Conservation (phyloP, 306 rosid genomes). For the Dalbergia cochinchinensis region DNA sequence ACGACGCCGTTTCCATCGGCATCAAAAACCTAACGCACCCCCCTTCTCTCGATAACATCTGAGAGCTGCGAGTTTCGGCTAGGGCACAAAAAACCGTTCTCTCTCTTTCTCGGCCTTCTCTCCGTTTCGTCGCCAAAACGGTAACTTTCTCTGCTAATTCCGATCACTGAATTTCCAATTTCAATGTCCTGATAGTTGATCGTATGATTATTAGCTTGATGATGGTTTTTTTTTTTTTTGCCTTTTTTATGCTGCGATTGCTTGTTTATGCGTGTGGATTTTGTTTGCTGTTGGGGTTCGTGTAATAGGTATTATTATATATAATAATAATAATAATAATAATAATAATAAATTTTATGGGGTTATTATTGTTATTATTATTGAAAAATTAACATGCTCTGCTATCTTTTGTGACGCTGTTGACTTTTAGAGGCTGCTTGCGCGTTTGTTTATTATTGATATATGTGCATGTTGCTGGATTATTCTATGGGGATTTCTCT, state of each 20-base stretch:
- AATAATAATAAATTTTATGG: no score
- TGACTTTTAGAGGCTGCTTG: neutral
- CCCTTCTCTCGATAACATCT: no score
- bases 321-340: no score
- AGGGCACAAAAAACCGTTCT: neutral
- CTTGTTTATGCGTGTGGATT: neutral
- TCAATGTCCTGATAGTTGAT: neutral
- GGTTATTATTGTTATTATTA: neutral
- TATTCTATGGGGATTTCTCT: no score
- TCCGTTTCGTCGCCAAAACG: conserved; percentile 18
- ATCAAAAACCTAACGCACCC: neutral
- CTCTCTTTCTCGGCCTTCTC: neutral
- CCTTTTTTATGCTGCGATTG: no score
- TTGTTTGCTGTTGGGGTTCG: neutral
- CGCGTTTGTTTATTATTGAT: neutral
- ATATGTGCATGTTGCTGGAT: neutral
- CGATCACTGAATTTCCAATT: neutral
- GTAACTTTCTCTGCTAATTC: neutral
- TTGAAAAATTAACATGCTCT: neutral
- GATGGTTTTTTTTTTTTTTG: neutral
- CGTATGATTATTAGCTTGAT: neutral
- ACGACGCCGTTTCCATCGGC: neutral
- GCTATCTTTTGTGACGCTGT: conserved; percentile 21
- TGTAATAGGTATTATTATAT: neutral
- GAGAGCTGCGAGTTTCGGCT: neutral